Conservation (phyloP, 768 basidiomycete genomes). For the Podaxis pistillaris region DNA sequence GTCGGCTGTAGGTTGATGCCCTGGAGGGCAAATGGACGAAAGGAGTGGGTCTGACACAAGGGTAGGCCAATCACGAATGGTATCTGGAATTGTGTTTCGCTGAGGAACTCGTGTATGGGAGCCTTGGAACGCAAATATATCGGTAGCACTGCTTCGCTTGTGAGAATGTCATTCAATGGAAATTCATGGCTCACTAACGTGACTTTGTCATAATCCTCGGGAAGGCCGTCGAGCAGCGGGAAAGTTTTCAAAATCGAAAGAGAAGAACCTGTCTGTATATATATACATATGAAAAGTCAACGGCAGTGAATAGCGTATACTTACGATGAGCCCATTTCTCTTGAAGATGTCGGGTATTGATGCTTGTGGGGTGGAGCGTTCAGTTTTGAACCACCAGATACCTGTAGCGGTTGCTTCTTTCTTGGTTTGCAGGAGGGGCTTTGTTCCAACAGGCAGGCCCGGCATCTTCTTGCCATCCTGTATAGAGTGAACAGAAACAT, state of each 20-base stretch:
- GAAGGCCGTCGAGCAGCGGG: constrained; percentile 69
- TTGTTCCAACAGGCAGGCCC: constrained; percentile 34
- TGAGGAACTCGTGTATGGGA: constrained; percentile 49
- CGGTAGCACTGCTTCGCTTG: constrained; percentile 53
- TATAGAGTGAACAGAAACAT: constrained; percentile 70
- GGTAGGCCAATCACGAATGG: constrained; percentile 70
- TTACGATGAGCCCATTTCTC: constrained; percentile 61
- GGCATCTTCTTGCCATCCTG: constrained; percentile 69
- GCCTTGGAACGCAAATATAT: constrained; percentile 80
- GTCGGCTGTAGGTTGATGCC: constrained; percentile 28
- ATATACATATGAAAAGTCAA: constrained; percentile 13
- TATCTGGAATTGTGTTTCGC: constrained; percentile 49
- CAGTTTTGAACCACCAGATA: constrained; percentile 73
- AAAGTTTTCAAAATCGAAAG: constrained; percentile 66
- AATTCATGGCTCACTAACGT: constrained; percentile 46
- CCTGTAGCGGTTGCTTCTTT: constrained; percentile 27
- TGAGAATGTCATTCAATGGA: constrained; percentile 17
- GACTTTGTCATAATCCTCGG: constrained; percentile 62
- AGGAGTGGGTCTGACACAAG: constrained; percentile 51
- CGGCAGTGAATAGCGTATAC: constrained; percentile 19
- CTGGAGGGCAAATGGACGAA: constrained; percentile 59
- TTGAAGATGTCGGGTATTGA: constrained; percentile 77
- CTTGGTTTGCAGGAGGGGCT: constrained; percentile 19
- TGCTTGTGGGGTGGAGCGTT: constrained; percentile 28
- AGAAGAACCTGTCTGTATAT: constrained; percentile 73